Conservation (phyloP, 257 asterid species). For the Prunella vulgaris region DNA sequence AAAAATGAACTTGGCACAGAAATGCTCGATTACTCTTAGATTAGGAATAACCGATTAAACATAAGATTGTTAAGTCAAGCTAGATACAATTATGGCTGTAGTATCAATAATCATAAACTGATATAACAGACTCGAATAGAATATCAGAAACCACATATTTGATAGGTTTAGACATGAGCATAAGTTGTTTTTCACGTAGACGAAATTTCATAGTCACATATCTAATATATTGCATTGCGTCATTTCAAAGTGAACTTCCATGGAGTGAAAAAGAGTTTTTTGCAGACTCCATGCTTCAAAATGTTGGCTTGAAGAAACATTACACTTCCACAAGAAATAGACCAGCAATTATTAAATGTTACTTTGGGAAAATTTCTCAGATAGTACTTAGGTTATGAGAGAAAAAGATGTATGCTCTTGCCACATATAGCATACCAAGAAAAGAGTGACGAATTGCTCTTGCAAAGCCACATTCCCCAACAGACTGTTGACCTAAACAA, state of each 20-base stretch:
- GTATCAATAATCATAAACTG: not conserved
- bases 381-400: not conserved
- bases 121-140: not conserved
- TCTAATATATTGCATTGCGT: not conserved
- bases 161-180: constrained; percentile 7
- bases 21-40: not conserved
- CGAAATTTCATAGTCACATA: not conserved
- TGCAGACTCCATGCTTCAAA: not conserved
- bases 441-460: constrained; percentile 79
- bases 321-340: not conserved
- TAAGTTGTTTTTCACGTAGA: constrained; percentile 1
- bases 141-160: constrained; percentile 3
- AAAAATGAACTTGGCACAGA: constrained; percentile 4
- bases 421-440: constrained; percentile 57
- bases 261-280: not conserved
- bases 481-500: constrained; percentile 52
- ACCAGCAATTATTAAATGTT: not conserved
- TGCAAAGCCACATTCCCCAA: constrained; percentile 65
- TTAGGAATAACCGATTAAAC: not conserved
- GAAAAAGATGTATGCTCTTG: constrained; percentile 7
- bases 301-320: not conserved
- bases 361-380: not conserved
- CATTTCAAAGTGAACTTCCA: not conserved
- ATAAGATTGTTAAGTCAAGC: constrained; percentile 8
- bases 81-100: not conserved